Base-by-base conservation (phyloP, 768 basidiomycete genomes). In the Tricholomella constricta region DNA sequence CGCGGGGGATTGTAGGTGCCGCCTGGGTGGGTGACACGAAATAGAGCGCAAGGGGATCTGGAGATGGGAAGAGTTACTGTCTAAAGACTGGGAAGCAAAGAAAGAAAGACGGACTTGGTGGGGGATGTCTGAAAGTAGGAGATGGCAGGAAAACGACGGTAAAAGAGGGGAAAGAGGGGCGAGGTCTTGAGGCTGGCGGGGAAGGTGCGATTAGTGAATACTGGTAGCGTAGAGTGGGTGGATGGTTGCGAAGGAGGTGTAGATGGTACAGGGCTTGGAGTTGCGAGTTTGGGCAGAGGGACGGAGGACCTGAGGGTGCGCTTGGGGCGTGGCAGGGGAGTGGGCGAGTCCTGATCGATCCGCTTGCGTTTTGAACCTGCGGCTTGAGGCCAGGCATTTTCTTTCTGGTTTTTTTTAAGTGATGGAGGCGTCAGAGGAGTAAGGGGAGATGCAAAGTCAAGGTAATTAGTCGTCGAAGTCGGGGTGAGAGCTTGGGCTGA, bases 91-190 rank as follows among this genome's bases (percentile, higher is more conserved):
- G 29, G 22, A 48, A 27, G 45, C 11, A 35, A 17, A 35, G 54
- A 52, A 35, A 49, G 51, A 42, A 23, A 22, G 45, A 64, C 74
- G 55, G 67, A 84, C 82, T 62, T 63, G 32, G 63, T 62, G 31
- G 73, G 71, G 15, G 71, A 62, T 23, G 67, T 60, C 20, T 76
- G 72, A 36, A 80, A 73, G 56, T 78, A 84, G 5, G 84, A 78
- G 57, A 84, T 85, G 48, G 78, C 74, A 5, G 88, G 85, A 63
- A 88, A 92, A 7, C 83, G 80, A 50, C 86, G 71, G 65, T 92
- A 92, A 56, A 89, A 80, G 17, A 85, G 77, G 35, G 83, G 69
- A 61, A 85, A 89, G 80, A 73, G 43, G 79, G 41, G 3, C 38
- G 32, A 23, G 46, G 35, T 71, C 36, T 78, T 70, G 47, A 89